Evolutionary conservation across 176 grass and related monocot genomes (phyloP), one percentile per base, ranked within the genome.

Genomic region (Triticum dicoccoides): DNA sequence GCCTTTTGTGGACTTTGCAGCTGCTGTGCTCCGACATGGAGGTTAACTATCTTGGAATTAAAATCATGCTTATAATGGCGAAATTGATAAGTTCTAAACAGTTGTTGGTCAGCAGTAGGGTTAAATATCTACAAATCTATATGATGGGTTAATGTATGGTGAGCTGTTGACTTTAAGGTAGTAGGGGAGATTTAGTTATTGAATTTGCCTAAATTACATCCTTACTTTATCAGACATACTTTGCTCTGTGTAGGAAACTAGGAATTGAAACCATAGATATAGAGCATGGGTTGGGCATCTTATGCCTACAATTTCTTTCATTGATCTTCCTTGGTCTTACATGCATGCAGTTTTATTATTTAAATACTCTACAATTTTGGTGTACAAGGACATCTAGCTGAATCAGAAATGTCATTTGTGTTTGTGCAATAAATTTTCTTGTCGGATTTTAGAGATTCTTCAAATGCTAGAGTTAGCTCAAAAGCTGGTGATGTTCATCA

Each of bases 61-160:
- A 33, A 39, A 58, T 65, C 6, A 0, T 49, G 47, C 20, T 45
- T 14, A 80, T 61, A 62, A 34, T 62, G 25, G 51, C 24, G n/a
- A 61, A 76, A 69, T 59, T 54, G 63, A 68, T 18, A 58, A 82
- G 27, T 24, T 51, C 4, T 15, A 74, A 39, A 39, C 73, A 61
- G 5, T 61, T 73, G 30, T 33, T 77, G 13, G 10, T 38, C 34
- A 42, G 72, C 20, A 24, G 18, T 72, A 20, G 13, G 9, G 47
- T 76, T 32, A 86, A 79, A 39, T 24, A 33, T 86, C 18, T 61
- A 23, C 8, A 35, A 45, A 71, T 69, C 17, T 80, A 25, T 21
- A 20, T 86, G 18, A 72, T 32, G 12, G 32, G 44, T 76, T 82
- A 80, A 56, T 73, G 39, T 78, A 51, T 78, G 77, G n/a, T 69